phyloP scores from a whole-genome alignment of 805 yeast species.

The Cyberlindnera misumaiensis region DNA sequence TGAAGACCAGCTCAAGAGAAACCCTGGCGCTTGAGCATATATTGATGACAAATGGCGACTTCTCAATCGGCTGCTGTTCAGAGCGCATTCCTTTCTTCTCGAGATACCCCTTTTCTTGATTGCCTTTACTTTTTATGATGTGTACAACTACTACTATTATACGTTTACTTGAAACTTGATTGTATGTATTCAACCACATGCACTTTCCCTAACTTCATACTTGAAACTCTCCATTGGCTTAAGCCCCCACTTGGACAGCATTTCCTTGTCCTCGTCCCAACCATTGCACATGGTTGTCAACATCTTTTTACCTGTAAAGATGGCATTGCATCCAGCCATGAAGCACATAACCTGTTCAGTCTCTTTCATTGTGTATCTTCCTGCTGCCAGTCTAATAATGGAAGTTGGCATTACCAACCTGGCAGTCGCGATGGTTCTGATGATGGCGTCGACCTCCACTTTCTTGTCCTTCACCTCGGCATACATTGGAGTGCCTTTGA shows the following conservation, averaged over 20 bases:
- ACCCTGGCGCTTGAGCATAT: constrained; percentile 3
- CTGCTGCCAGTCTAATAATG: constrained; percentile 72
- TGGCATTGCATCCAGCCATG: constrained; percentile 73
- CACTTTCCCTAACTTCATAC: constrained; percentile 6
- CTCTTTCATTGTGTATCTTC: constrained; percentile 75
- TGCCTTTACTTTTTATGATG: constrained; percentile 1
- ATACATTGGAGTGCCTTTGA: constrained; percentile 71
- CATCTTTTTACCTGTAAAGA: constrained; percentile 78
- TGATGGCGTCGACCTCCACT: constrained; percentile 52
- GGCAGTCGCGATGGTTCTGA: constrained; percentile 71
- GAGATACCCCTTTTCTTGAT: neutral
- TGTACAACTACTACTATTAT: neutral
- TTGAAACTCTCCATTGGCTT: constrained; percentile 45
- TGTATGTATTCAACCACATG: neutral
- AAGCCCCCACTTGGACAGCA: constrained; percentile 67
- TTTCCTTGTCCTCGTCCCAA: constrained; percentile 72
- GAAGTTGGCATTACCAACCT: constrained; percentile 67
- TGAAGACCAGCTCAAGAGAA: constrained; percentile 23
- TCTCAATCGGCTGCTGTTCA: neutral
- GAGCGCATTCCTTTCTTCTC: neutral
- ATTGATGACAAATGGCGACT: neutral
- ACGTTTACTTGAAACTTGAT: neutral
- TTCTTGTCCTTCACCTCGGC: constrained; percentile 41
- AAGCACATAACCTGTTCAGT: constrained; percentile 69
- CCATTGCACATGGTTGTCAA: constrained; percentile 77